Evolutionary conservation across 495 filamentous ascomycete species (phyloP), one percentile per base, ranked within the genome.

Genomic region (Bacidia rubella): DNA sequence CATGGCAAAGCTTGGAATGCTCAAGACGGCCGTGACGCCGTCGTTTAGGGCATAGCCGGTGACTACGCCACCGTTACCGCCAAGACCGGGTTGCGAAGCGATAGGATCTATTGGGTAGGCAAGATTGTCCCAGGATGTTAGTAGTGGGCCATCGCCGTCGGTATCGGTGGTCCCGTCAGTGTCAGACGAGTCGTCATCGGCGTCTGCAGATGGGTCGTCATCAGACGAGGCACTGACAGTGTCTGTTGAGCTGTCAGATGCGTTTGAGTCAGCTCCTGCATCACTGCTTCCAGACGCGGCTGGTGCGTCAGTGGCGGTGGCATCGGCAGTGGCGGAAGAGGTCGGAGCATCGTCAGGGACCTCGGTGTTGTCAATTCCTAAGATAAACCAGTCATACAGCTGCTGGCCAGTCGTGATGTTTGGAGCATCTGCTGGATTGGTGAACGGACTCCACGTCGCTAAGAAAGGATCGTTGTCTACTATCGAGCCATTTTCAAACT

Each of bases 341-440:
- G 47, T 7, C 12, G 25, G 20, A 17, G 19, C 15, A 9, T 32
- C 9, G n/a, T 50, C 25, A 20, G 5, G 3, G 15, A 23, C 42
- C 45, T 49, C 21, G 11, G 51, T 50, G 10, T 32, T 45, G 26
- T 23, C 11, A 15, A 43, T 47, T 2, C 69, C 70, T 1, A 74
- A 60, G 19, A 74, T 70, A 56, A 74, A 74, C 57, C 64, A 71
- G 52, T 73, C 68, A 60, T 71, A 76, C 43, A 72, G 69, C 51
- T 76, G 74, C 21, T 68, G 70, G 7, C 67, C 72, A 20, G 69
- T 76, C 23, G 64, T 64, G 17, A 78, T 56, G 7, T 68, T 64
- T 0, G 70, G 70, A 2, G 68, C 72, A 23, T 53, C 46, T 3
- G 58, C 55, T 9, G 61, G 61, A 44, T 61, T 38, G 12, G 47